Evolutionary conservation across 2,329 filamentous ascomycete genomes (phyloP), one percentile per base, ranked within the genome.

Genomic region (Ceratocystis lukuohia): DNA sequence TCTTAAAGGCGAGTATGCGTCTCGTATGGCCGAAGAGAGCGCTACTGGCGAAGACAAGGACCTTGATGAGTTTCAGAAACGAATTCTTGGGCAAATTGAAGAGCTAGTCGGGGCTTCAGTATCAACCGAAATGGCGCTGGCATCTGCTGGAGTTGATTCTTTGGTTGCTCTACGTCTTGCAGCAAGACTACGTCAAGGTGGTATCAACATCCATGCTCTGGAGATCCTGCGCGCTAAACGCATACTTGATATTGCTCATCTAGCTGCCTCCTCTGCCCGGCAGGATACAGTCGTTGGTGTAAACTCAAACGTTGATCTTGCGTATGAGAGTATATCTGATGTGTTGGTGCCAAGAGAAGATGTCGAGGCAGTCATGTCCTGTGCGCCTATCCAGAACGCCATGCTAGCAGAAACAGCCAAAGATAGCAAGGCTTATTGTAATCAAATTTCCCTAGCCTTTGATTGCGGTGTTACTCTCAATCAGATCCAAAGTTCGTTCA

Each of bases 321-420:
- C 33, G 25, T 1, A 20, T 59, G 56, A 37, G 20, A 20, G n/a
- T 15, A 17, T 61, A 4, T 30, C 41, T 17, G 5, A 37, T 25
- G 8, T 6, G 8, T 15, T 6, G 25, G 25, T 48, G 17, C 33
- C 30, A 33, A 15, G 37, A 6, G 15, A 28, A 1, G 66, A 74
- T 1, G 69, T 79, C 8, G 75, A 79, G 44, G 74, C 77, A 28
- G 71, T 86, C n/a, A 72, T 80, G 20, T 80, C 80, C 3, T 94
- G 89, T 73, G 92, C 86, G 3, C 81, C 85, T 15, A 78, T 94
- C 8, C 92, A 96, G 71, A 77, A 81, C 20, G 86, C 89, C 1
- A 95, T 96, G 90, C 79, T 96, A 17, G 79, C 83, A 0, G 90
- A 96, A 75, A 92, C 89, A 0, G 74, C 79, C 2, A 78, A 77